These are phyloP conservation scores for Adansonia rubrostipa DNA, from an alignment of 441 rosid species.

Conservation along the genomic window DNA sequence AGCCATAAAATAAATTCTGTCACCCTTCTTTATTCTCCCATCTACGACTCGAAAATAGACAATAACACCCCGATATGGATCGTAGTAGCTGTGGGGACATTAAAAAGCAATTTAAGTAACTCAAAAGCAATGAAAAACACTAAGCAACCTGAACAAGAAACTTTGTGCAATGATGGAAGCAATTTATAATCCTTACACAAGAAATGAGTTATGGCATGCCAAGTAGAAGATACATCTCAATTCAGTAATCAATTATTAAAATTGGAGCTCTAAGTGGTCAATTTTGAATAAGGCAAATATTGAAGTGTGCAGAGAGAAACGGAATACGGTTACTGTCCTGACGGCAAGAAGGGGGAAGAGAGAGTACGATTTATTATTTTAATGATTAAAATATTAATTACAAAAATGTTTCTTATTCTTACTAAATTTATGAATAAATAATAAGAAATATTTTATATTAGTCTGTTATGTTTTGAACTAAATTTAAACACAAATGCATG, in stretches of 20 bases:
- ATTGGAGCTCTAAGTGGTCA: background rate
- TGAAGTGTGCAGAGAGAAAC: background rate
- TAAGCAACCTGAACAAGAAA: background rate
- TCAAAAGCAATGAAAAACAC: background rate
- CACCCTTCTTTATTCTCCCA: constrained; percentile 93
- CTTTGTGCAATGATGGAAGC: constrained; percentile 2
- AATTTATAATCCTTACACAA: background rate
- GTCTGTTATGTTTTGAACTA: background rate
- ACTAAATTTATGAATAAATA: background rate
- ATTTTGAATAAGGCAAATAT: background rate
- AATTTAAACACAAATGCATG: background rate
- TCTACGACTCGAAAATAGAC: constrained; percentile 94
- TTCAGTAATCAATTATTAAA: constrained; percentile 12
- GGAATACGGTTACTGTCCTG: background rate
- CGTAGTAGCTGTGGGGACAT: constrained; percentile 75
- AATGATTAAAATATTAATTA: background rate
- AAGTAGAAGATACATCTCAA: background rate
- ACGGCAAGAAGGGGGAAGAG: background rate
- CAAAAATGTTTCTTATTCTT: background rate
- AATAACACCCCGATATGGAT: constrained; percentile 96
- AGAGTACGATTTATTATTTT: background rate
- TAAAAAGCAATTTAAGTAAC: constrained; percentile 16
- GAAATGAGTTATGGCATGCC: background rate
- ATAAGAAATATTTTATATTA: background rate
- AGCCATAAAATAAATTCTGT: constrained; percentile 90